Conservation (phyloP, 331 rosid species). For the Spiraea crenata region DNA sequence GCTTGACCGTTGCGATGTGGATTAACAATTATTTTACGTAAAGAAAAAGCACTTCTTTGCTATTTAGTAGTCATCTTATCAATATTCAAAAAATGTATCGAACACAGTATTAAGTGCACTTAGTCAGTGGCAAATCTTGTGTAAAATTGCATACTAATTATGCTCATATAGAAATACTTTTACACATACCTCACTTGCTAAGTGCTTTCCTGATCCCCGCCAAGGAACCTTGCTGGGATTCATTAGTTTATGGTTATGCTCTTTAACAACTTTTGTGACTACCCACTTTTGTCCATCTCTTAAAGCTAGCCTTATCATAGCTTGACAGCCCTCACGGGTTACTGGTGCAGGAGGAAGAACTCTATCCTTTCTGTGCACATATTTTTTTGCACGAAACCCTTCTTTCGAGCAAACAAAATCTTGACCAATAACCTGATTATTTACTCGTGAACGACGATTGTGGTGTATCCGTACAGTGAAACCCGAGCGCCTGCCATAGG, state of each 20-base stretch:
- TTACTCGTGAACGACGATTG: constrained; percentile 74
- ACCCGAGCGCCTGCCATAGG: constrained; percentile 58
- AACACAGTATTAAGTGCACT: background rate
- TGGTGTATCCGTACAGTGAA: constrained; percentile 75
- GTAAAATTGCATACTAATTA: constrained; percentile 1
- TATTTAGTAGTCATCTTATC: background rate
- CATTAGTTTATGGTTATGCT: constrained; percentile 60
- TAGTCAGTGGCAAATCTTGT: background rate
- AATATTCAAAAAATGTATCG: background rate
- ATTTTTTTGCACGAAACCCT: constrained; percentile 73
- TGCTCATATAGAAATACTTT: background rate
- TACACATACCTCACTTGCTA: constrained; percentile 62
- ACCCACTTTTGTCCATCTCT: constrained; percentile 70
- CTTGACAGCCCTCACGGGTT: constrained; percentile 75
- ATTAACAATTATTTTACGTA: background rate
- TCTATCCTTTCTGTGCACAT: constrained; percentile 67
- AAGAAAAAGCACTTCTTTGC: too few species aligned
- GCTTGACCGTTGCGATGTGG: too few species aligned
- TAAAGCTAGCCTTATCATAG: constrained; percentile 66
- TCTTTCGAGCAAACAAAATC: constrained; percentile 80
- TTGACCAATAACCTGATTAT: constrained; percentile 68
- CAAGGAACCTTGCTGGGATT: constrained; percentile 79
- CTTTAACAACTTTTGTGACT: constrained; percentile 65
- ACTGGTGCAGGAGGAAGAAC: constrained; percentile 72
- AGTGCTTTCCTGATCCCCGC: constrained; percentile 65